These are phyloP conservation scores for Lentinus tigrinus DNA, from an alignment of 768 basidiomycete species.

Conservation along the genomic window DNA sequence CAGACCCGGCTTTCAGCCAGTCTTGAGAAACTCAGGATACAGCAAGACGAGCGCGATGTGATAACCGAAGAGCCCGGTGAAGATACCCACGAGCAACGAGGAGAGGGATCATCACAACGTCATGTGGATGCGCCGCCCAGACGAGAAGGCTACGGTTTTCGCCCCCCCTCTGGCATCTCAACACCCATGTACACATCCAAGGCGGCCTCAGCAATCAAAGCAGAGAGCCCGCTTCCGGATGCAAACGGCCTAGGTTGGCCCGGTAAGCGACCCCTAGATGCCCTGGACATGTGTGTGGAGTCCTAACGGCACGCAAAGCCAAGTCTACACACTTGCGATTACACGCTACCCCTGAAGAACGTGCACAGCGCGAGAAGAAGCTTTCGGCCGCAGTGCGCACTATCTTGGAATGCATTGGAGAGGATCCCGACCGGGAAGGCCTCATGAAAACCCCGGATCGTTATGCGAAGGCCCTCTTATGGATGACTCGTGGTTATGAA, in stretches of 20 bases:
- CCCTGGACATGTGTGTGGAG: neutral
- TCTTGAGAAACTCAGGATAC: conserved; percentile 45
- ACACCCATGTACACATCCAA: conserved; percentile 50
- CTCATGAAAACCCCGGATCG: conserved; percentile 89
- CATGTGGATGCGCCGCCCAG: conserved; percentile 33
- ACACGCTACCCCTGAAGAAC: conserved; percentile 75
- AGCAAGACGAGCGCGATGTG: conserved; percentile 10
- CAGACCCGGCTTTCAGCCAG: conserved; percentile 43
- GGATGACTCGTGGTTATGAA: conserved; percentile 99
- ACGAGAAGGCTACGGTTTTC: conserved; percentile 83
- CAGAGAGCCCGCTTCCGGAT: conserved; percentile 40
- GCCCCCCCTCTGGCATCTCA: conserved; percentile 62
- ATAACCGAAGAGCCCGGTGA: conserved; percentile 7
- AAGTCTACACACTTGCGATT: conserved; percentile 88
- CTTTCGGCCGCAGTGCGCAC: conserved; percentile 85
- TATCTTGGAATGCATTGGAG: conserved; percentile 95
- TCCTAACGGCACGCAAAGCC: conserved; percentile 45
- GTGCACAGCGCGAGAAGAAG: conserved; percentile 66
- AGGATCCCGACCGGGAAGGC: conserved; percentile 96
- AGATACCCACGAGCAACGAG: conserved; percentile 8
- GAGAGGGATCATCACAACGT: conserved; percentile 7
- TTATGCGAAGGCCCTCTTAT: conserved; percentile 95
- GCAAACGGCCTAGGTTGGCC: conserved; percentile 91
- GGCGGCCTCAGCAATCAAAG: conserved; percentile 19
- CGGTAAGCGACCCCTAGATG: conserved; percentile 45